Percentiles rank a stretch among this genome's conserved stretches.
phyloP scores from a whole-genome alignment of 805 yeast genomes.

The Cyberlindnera xishuangbannaensis region DNA sequence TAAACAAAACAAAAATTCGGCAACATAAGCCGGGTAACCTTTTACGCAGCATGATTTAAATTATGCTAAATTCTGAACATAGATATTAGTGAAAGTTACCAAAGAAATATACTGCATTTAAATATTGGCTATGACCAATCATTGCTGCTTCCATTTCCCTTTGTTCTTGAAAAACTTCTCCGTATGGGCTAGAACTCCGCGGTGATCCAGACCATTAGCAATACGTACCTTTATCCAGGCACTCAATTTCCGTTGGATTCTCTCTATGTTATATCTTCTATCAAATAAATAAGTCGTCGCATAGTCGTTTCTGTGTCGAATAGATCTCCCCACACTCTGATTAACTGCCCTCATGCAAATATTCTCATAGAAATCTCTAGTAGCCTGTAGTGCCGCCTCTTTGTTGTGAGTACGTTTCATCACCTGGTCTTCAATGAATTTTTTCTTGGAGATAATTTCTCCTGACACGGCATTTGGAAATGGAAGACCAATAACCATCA shows the following conservation, averaged over 20 bases:
- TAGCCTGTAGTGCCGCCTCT: conserved; percentile 40
- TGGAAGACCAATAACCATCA: conserved; percentile 83
- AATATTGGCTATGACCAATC: too few species aligned
- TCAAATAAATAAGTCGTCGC: conserved; percentile 73
- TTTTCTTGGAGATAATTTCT: conserved; percentile 67
- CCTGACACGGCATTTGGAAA: conserved; percentile 82
- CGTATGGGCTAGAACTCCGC: conserved; percentile 20
- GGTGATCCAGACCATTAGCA: conserved; percentile 15
- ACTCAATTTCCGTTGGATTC: conserved; percentile 56
- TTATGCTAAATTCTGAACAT: not conserved
- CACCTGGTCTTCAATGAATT: conserved; percentile 52
- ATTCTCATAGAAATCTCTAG: conserved; percentile 66
- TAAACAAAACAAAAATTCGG: conserved; percentile 5
- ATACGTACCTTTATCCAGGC: conserved; percentile 62
- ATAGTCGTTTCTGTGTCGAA: conserved; percentile 77
- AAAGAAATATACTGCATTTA: too few species aligned
- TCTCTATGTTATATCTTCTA: conserved; percentile 41
- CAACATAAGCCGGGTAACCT: too few species aligned
- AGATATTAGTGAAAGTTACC: too few species aligned
- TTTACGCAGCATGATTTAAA: too few species aligned
- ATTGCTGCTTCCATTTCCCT: too few species aligned
- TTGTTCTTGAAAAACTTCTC: conserved; percentile 13
- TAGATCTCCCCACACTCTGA: conserved; percentile 90
- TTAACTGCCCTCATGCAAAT: conserved; percentile 87
- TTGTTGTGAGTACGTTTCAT: conserved; percentile 38